These are phyloP conservation scores for Papiliotrema laurentii DNA, from an alignment of 1,284 basidiomycete species.

Conservation along the genomic window DNA sequence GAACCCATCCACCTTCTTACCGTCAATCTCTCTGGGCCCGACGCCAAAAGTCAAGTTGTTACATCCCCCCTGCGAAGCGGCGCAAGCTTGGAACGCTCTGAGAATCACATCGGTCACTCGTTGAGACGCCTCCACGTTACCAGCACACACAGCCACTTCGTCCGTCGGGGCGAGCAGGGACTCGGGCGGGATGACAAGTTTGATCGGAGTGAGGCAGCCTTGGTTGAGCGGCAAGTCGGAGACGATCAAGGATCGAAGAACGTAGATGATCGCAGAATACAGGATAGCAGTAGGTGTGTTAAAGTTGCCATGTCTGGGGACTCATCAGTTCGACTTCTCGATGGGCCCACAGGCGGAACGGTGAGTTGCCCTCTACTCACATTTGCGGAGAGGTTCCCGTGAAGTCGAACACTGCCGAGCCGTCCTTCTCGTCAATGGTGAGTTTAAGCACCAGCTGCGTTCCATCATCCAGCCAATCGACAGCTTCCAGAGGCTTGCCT, in stretches of 20 bases:
- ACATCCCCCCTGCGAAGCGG: constrained; percentile 84
- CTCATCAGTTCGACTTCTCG: background rate
- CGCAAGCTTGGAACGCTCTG: constrained; percentile 86
- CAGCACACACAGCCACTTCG: constrained; percentile 86
- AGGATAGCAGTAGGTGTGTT: constrained; percentile 71
- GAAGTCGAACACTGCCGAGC: constrained; percentile 86
- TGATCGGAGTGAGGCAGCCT: constrained; percentile 41
- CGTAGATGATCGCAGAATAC: constrained; percentile 89
- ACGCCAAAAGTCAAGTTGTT: constrained; percentile 71
- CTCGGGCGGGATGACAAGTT: constrained; percentile 59
- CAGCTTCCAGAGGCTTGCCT: constrained; percentile 60
- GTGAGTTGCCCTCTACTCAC: no score
- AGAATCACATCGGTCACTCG: constrained; percentile 92
- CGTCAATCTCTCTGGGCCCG: constrained; percentile 67
- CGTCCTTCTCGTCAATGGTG: constrained; percentile 71
- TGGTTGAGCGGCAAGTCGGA: constrained; percentile 69
- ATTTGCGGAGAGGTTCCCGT: constrained; percentile 81
- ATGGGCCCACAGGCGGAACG: constrained; percentile 50
- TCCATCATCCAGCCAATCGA: constrained; percentile 40
- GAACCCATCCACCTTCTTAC: constrained; percentile 64
- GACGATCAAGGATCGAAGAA: constrained; percentile 87
- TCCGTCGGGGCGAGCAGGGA: constrained; percentile 76
- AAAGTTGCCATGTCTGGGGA: constrained; percentile 30
- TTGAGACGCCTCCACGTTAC: constrained; percentile 89
- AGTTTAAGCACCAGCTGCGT: constrained; percentile 56